Conservation (phyloP, 441 rosid species). For the Populus hybrid region DNA sequence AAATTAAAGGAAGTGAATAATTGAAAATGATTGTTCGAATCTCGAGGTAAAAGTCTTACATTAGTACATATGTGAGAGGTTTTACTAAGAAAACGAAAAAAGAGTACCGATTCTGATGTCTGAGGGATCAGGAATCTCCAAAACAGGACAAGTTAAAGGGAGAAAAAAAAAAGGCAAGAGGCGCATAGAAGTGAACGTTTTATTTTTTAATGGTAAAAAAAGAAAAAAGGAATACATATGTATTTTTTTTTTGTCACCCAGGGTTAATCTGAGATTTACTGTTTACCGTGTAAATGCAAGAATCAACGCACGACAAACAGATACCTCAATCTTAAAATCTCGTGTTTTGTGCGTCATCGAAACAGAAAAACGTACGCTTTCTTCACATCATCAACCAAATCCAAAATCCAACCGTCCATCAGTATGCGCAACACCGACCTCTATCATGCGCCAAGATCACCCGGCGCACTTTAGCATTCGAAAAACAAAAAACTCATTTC, state of each 20-base stretch:
- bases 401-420: slow-evolving; percentile 29
- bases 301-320: background rate
- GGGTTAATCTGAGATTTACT: slow-evolving; percentile 15
- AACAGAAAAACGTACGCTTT: slow-evolving; percentile 7
- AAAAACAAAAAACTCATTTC: too few relatives aligned
- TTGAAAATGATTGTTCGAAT: slow-evolving; percentile 4
- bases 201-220: background rate
- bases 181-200: background rate
- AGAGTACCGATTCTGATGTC: background rate
- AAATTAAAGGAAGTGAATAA: background rate
- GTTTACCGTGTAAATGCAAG: slow-evolving; percentile 16
- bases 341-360: slow-evolving; percentile 32
- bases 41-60: slow-evolving; percentile 8
- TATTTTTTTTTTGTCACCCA: background rate
- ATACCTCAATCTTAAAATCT: slow-evolving; percentile 38
- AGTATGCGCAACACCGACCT: background rate
- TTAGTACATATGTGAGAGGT: background rate
- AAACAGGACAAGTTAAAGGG: background rate
- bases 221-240: background rate
- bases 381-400: background rate
- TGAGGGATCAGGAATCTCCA: background rate
- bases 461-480: slow-evolving; percentile 6
- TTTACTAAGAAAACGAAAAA: background rate
- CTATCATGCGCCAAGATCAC: slow-evolving; percentile 16
- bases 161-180: background rate